Conservation (phyloP, 2,329 filamentous ascomycete genomes). For the Cercospora canescens region DNA sequence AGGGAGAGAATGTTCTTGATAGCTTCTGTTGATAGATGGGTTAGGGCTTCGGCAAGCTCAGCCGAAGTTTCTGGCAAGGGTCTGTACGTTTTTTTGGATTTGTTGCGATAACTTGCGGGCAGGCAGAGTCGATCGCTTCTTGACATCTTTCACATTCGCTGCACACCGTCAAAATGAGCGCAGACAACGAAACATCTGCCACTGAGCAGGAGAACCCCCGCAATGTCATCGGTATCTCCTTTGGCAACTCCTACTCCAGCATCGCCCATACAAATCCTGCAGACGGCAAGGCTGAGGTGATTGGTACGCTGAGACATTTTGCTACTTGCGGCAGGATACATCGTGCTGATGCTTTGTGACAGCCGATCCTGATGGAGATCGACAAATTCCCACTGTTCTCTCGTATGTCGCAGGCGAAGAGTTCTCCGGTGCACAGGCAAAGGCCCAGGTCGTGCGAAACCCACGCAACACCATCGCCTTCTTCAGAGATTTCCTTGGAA, state of each 20-base stretch:
- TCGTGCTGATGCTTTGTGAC: not conserved
- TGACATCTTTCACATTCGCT: not conserved
- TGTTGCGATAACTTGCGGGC: not conserved
- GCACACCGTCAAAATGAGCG: slow-evolving; percentile 46
- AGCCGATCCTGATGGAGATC: slow-evolving; percentile 98
- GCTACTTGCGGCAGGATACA: not conserved
- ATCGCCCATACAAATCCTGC: slow-evolving; percentile 77
- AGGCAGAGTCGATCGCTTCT: not conserved
- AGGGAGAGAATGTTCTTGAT: not conserved
- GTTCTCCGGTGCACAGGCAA: slow-evolving; percentile 94
- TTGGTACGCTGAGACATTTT: slow-evolving; percentile 43
- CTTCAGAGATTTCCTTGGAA: slow-evolving; percentile 93
- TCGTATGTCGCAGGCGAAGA: slow-evolving; percentile 96
- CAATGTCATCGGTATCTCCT: slow-evolving; percentile 87
- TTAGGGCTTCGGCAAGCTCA: not conserved
- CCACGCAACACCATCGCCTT: slow-evolving; percentile 89
- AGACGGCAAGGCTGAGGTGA: slow-evolving; percentile 94
- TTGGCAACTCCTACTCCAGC: slow-evolving; percentile 98
- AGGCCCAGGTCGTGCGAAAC: slow-evolving; percentile 90
- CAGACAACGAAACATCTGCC: slow-evolving; percentile 52
- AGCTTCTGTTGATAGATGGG: not conserved
- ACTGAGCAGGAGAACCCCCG: slow-evolving; percentile 39
- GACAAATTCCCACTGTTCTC: slow-evolving; percentile 91
- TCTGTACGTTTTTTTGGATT: slow-evolving; percentile 7
- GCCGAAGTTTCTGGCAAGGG: not conserved